Base-by-base conservation (phyloP, 352 stramenopile species). In the Globisporangium alternatum region DNA sequence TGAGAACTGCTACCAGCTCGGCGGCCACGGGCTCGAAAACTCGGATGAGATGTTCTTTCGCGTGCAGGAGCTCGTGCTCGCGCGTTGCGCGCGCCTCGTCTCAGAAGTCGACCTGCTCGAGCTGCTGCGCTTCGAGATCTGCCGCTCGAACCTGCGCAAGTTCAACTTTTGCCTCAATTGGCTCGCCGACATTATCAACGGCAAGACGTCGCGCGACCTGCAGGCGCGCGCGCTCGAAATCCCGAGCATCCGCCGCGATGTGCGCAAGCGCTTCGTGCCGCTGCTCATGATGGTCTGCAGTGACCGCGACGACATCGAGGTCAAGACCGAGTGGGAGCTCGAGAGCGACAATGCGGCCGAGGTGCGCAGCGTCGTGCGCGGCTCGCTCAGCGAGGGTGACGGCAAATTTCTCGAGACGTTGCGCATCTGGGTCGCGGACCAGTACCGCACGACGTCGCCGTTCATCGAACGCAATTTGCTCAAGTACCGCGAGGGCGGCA, bases 121-220 rank as follows among this genome's bases (percentile, higher is more conserved):
- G 70, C 75, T 95, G 22, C 74, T 95, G 66, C 86, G 86, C 22
- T 95, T 92, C 60, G 86, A 95, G 67, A 95, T 95, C 56, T 95
- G 86, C 45, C 81, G 83, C 52, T 89, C 80, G n/a, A 94, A 91
- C 44, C 58, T 94, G 62, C 86, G 86, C 67, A 94, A 94, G 67
- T 94, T 92, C 56, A 90, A 71, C 44, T 94, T 94, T 56, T 90
- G 83, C 30, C 74, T 91, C 62, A 90, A 93, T 59, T 94, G 86
- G 86, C 68, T 94, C 30, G 83, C 83, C 44, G 86, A 94, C 61
- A 90, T 94, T 51, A 67, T 94, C 53, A 89, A 86, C 62, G 86
- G 86, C 65, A 91, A 91, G 69, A 80, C 71, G 19, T 91, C 81
- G 2, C 73, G 75, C 41, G 83, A 95, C 43, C 64, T 95, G 19